A percentile compares a stretch with the other conserved stretches of the same genome.
phyloP scores from a whole-genome alignment of 495 filamentous ascomycete species.

The Symbiotaphrina buchneri region DNA sequence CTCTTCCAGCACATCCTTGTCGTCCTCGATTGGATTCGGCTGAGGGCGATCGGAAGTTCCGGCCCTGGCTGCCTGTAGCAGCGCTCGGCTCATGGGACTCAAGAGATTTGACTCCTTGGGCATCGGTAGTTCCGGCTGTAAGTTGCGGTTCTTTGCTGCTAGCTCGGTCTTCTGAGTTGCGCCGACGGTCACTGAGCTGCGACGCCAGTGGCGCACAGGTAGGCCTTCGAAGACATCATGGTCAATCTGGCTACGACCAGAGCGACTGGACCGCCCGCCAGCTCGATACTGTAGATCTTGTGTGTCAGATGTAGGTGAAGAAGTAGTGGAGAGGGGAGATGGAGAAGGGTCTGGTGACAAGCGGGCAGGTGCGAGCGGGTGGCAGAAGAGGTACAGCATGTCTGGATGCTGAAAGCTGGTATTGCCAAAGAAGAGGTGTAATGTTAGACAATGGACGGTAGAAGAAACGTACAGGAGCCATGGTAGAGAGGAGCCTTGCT shows the following conservation, averaged over 20 bases:
- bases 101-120: constrained; percentile 73
- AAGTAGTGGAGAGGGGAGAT: constrained; percentile 3
- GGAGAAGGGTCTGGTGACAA: background rate
- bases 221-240: constrained; percentile 93
- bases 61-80: constrained; percentile 5
- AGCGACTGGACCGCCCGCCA: constrained; percentile 40
- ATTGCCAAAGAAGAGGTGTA: too few relatives aligned
- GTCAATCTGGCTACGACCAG: constrained; percentile 51
- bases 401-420: too few relatives aligned
- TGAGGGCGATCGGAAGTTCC: constrained; percentile 12
- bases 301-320: constrained; percentile 12
- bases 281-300: constrained; percentile 32
- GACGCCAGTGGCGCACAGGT: constrained; percentile 79
- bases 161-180: constrained; percentile 31
- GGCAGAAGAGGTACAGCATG: too few relatives aligned
- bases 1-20: background rate
- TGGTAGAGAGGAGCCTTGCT: too few relatives aligned
- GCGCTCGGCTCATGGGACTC: constrained; percentile 35
- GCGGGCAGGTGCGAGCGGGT: background rate
- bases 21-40: constrained; percentile 1
- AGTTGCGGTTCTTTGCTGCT: constrained; percentile 35
- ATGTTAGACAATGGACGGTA: too few relatives aligned
- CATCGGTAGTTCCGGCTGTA: constrained; percentile 42
- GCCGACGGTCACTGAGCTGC: constrained; percentile 44
- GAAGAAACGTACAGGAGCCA: too few relatives aligned